Evolutionary conservation across 2,329 filamentous ascomycete species (phyloP).

Genomic region (Ophiostoma pallidulum): DNA sequence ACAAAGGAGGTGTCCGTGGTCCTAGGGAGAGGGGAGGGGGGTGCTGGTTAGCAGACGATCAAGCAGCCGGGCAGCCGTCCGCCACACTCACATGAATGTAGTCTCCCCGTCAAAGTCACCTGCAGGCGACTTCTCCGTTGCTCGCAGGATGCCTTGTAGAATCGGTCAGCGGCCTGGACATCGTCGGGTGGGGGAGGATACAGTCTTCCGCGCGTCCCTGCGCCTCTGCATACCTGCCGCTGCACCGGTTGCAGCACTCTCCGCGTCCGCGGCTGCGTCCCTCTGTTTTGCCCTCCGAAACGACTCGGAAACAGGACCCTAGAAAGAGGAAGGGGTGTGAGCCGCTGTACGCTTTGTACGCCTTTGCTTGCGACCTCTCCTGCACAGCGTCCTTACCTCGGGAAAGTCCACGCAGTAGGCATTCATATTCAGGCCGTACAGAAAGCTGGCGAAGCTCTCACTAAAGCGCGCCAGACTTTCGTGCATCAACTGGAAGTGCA

Average conservation of each 20-base stretch:
- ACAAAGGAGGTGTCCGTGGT: constrained; percentile 89
- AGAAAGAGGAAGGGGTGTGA: not conserved
- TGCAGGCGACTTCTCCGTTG: constrained; percentile 22
- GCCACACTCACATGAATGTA: constrained; percentile 64
- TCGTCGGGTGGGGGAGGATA: too few species aligned
- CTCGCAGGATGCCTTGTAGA: constrained; percentile 12
- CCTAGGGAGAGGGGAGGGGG: constrained; percentile 34
- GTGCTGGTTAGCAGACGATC: constrained; percentile 14
- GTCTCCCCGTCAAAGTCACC: constrained; percentile 53
- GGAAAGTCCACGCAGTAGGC: constrained; percentile 97
- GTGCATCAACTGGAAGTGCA: constrained; percentile 95
- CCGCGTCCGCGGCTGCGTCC: constrained; percentile 30
- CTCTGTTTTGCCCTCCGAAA: constrained; percentile 59
- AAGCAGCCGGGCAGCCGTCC: not conserved
- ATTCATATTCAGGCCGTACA: constrained; percentile 98
- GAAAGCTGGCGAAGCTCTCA: constrained; percentile 89
- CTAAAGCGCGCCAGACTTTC: constrained; percentile 88
- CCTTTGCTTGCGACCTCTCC: not conserved
- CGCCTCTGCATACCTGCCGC: constrained; percentile 1
- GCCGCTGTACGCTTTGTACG: too few species aligned
- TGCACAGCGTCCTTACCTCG: constrained; percentile 51
- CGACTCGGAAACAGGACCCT: constrained; percentile 78
- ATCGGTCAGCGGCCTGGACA: too few species aligned
- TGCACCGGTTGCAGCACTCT: not conserved
- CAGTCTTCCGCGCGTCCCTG: too few species aligned